phyloP scores from a whole-genome alignment of 495 filamentous ascomycete species.

The Evernia prunastri region DNA sequence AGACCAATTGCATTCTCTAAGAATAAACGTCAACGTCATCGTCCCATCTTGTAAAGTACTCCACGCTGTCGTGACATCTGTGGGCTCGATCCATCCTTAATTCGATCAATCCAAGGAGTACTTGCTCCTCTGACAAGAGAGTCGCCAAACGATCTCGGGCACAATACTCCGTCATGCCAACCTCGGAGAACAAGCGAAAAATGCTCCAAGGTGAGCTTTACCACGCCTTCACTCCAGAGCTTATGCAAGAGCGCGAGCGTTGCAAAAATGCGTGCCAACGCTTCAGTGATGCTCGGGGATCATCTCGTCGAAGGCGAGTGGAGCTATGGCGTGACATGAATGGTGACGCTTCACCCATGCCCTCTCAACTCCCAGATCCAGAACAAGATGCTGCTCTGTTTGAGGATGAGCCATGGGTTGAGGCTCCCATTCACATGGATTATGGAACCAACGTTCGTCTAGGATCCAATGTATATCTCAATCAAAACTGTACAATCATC shows the following conservation, averaged over 20 bases:
- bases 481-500: slow-evolving; percentile 49
- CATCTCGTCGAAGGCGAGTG: neutral
- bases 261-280: neutral
- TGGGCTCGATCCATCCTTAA: no score
- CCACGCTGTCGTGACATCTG: no score
- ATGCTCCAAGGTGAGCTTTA: neutral
- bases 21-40: no score
- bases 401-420: neutral
- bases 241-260: neutral
- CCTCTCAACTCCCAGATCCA: neutral
- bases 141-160: no score
- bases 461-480: neutral
- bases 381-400: neutral
- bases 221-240: neutral
- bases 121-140: no score
- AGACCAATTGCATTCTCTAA: no score
- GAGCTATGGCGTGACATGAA: neutral
- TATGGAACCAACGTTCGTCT: neutral
- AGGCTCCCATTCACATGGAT: neutral
- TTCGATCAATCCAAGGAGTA: no score
- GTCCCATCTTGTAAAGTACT: no score
- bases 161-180: neutral
- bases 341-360: neutral
- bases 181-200: neutral
- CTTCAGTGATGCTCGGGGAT: neutral